Conservation (phyloP, 78 protist genomes). For the Chrysochromulina tobinii region DNA sequence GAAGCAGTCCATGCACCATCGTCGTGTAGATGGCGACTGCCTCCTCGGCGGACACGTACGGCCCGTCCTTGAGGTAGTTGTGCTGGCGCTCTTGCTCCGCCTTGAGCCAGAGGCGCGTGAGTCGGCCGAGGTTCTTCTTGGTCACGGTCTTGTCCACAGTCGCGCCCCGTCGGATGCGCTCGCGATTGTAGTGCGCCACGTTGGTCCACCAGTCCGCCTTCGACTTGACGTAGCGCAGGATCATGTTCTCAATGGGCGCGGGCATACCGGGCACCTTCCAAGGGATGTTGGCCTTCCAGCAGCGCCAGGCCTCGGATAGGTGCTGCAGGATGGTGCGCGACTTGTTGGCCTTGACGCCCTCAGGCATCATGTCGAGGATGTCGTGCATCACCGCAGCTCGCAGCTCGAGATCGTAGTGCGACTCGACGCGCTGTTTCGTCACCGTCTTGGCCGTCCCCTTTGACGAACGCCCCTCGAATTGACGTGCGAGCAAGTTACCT, state of each 20-base stretch:
- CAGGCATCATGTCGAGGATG: constrained; percentile 99
- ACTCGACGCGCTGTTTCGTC: constrained; percentile 99
- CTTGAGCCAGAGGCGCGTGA: constrained; percentile 98
- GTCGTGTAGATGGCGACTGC: constrained; percentile 98
- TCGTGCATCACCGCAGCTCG: constrained; percentile 98
- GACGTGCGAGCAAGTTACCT: constrained; percentile 98
- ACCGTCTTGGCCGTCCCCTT: constrained; percentile 86
- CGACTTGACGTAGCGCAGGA: constrained; percentile 95
- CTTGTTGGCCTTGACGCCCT: constrained; percentile 95
- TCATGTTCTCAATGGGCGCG: constrained; percentile 96
- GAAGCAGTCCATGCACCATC: constrained; percentile 58
- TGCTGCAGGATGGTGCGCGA: constrained; percentile 93
- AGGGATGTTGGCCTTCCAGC: constrained; percentile 99
- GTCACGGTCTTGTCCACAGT: constrained; percentile 98
- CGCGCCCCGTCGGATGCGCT: constrained; percentile 96
- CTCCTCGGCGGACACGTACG: constrained; percentile 95
- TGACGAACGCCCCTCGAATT: constrained; percentile 90
- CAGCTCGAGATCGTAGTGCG: constrained; percentile 96
- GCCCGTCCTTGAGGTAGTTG: constrained; percentile 99
- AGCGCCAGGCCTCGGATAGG: constrained; percentile 97
- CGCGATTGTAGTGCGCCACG: constrained; percentile 98
- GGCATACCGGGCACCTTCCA: constrained; percentile 99
- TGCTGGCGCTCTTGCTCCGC: constrained; percentile 99
- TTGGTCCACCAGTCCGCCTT: constrained; percentile 99
- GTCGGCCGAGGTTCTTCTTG: constrained; percentile 99